phyloP scores from a whole-genome alignment of 495 filamentous ascomycete species.

The Bathelium albidoporum region DNA sequence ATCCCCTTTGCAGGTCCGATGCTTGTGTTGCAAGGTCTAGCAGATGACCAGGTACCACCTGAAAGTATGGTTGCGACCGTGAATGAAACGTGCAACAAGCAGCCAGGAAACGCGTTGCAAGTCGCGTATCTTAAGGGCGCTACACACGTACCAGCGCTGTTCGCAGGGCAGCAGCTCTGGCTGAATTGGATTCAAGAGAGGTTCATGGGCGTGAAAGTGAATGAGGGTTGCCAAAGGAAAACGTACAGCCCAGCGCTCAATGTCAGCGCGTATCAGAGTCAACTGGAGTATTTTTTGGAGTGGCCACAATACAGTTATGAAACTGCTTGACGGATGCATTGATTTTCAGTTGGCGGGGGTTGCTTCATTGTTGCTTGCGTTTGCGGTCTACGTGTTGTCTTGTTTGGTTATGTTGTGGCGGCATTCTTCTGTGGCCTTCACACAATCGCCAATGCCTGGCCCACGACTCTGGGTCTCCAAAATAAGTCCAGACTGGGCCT shows the following conservation, averaged over 20 bases:
- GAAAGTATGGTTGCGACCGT: constrained; percentile 25
- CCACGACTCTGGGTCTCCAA: no score
- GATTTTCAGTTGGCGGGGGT: not conserved
- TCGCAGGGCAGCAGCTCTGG: constrained; percentile 13
- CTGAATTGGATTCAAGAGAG: constrained; percentile 20
- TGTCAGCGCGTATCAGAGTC: constrained; percentile 1
- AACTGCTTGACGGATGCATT: not conserved
- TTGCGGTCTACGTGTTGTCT: no score
- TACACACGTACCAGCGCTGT: constrained; percentile 14
- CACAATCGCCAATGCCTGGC: no score
- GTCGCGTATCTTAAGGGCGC: not conserved
- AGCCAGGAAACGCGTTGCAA: not conserved
- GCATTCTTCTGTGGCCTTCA: no score
- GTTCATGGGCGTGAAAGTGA: constrained; percentile 10
- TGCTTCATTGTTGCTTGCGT: not conserved
- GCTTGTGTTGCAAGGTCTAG: constrained; percentile 37
- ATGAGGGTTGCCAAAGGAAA: constrained; percentile 5
- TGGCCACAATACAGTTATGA: not conserved
- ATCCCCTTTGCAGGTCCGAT: constrained; percentile 35
- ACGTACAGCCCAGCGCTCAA: constrained; percentile 7
- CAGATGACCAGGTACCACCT: constrained; percentile 25
- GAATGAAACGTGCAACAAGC: constrained; percentile 25
- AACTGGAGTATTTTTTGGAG: constrained; percentile 4
- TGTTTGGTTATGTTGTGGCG: no score
- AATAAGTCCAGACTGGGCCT: no score